These are phyloP conservation scores for Fraxinus xanthoxyloides DNA, from an alignment of 305 asterid species.

Conservation along the genomic window DNA sequence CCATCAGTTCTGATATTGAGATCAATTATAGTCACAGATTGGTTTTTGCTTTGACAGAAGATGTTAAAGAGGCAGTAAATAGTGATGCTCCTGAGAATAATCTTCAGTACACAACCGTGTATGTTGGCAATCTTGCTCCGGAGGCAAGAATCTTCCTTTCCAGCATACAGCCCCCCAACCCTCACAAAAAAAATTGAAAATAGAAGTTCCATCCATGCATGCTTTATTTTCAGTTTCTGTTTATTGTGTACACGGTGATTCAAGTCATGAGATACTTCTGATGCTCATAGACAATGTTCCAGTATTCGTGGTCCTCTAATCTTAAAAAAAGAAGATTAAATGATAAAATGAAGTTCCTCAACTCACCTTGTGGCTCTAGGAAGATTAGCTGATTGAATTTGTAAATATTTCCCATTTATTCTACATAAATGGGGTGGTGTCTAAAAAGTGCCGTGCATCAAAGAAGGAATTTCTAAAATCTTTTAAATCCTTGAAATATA, in stretches of 20 bases:
- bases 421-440: neutral
- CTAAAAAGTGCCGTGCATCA: neutral
- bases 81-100: constrained; percentile 87
- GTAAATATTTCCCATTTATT: neutral
- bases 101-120: constrained; percentile 82
- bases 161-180: neutral
- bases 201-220: neutral
- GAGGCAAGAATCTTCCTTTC: constrained; percentile 52
- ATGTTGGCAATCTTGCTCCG: constrained; percentile 87
- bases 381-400: neutral
- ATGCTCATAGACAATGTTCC: neutral
- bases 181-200: neutral
- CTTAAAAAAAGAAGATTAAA: neutral
- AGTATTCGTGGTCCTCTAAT: neutral
- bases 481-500: neutral
- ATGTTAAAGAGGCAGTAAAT: constrained; percentile 58
- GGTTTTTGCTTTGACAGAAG: constrained; percentile 47
- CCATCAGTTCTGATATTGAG: constrained; percentile 9
- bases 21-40: constrained; percentile 4
- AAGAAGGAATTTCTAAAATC: neutral
- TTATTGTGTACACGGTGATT: neutral
- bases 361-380: neutral
- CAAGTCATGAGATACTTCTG: neutral
- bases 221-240: neutral
- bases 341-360: neutral